Conservation (phyloP, 257 asterid species). For the Petrea volubilis region DNA sequence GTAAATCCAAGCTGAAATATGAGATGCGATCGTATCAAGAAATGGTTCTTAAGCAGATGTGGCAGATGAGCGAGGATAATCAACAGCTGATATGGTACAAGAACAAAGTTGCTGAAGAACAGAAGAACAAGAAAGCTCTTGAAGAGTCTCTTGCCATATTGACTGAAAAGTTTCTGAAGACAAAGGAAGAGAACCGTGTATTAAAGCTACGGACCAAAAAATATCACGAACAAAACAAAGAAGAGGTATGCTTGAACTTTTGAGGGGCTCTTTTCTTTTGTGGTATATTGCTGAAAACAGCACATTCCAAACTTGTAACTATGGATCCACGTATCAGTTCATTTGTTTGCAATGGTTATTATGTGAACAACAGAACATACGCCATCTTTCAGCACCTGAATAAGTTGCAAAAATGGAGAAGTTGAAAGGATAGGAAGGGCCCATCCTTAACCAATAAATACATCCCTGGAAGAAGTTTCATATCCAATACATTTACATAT, state of each 20-base stretch:
- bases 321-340: not conserved
- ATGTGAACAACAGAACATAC: not conserved
- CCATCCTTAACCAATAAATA: not conserved
- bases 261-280: too few species aligned
- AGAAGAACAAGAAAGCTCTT: constrained; percentile 48
- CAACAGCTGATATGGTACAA: constrained; percentile 54
- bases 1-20: constrained; percentile 60
- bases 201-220: constrained; percentile 48
- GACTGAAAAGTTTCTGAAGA: constrained; percentile 45
- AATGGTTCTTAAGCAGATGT: constrained; percentile 53
- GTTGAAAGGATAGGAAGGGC: not conserved
- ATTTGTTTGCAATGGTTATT: not conserved
- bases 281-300: not conserved
- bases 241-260: constrained; percentile 55
- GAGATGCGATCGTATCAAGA: constrained; percentile 59
- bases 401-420: not conserved
- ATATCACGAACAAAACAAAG: constrained; percentile 61
- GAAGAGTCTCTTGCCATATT: constrained; percentile 35
- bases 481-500: not conserved
- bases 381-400: not conserved
- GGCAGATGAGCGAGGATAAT: constrained; percentile 74
- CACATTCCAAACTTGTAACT: not conserved
- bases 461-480: not conserved
- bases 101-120: constrained; percentile 47
- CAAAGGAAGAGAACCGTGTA: constrained; percentile 39